Conservation (phyloP, 75 land plant genomes). For the Gnetum montanum region DNA sequence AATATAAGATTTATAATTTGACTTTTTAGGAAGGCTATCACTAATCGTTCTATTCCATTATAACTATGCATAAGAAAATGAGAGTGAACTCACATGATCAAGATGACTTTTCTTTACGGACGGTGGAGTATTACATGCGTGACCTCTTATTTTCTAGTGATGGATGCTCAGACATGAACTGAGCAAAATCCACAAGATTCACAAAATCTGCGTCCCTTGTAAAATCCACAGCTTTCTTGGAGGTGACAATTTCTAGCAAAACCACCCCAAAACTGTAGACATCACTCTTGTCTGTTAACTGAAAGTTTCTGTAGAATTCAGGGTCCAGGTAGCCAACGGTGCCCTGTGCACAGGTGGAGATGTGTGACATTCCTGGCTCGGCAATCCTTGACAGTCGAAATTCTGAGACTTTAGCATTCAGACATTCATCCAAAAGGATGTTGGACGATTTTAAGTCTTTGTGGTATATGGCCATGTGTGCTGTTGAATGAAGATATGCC, state of each 20-base stretch:
- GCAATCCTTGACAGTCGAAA: constrained; percentile 43
- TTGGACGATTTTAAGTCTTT: constrained; percentile 45
- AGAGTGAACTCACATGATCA: too few species aligned
- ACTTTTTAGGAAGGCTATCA: too few species aligned
- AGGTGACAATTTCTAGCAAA: constrained; percentile 32
- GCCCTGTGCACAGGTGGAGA: constrained; percentile 33
- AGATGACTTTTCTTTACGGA: too few species aligned
- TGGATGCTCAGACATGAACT: constrained; percentile 14
- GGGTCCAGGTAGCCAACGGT: constrained; percentile 34
- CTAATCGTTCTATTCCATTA: too few species aligned
- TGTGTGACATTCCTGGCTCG: constrained; percentile 18
- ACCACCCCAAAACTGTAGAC: constrained; percentile 57
- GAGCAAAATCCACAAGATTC: constrained; percentile 24
- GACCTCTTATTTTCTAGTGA: too few species aligned
- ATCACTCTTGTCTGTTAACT: constrained; percentile 42
- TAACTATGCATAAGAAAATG: too few species aligned
- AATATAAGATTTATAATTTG: too few species aligned
- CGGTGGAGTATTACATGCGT: too few species aligned
- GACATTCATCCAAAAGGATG: constrained; percentile 25
- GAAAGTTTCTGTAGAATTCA: constrained; percentile 36
- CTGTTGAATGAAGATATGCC: constrained; percentile 26
- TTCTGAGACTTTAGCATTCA: constrained; percentile 51
- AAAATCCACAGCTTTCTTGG: constrained; percentile 33
- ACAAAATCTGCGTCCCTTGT: constrained; percentile 16
- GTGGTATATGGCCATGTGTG: constrained; percentile 29